Evolutionary conservation across 164 flowering plant genomes (phyloP).

Genomic region (Liriodendron chinense): DNA sequence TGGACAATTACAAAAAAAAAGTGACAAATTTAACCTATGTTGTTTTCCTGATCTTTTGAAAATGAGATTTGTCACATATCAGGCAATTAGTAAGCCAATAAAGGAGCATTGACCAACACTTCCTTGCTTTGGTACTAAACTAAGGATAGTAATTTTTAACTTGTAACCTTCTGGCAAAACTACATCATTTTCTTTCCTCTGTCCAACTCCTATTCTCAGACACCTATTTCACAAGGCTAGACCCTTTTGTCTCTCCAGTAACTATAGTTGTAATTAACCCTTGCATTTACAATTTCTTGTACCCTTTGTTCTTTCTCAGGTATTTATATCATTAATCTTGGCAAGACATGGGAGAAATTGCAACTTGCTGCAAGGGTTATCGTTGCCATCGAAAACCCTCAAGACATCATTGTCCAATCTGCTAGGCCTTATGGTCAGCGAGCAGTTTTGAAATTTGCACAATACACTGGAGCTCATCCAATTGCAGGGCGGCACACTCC

Average conservation of each 20-base stretch:
- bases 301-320: constrained; percentile 33
- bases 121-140: too few relatives aligned
- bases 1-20: too few relatives aligned
- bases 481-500: constrained; percentile 92
- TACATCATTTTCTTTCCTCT: too few relatives aligned
- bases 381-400: constrained; percentile 80
- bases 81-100: too few relatives aligned
- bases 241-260: neutral
- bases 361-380: constrained; percentile 81
- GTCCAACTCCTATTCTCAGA: too few relatives aligned
- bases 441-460: constrained; percentile 83
- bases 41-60: too few relatives aligned
- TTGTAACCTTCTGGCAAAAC: too few relatives aligned
- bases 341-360: constrained; percentile 88
- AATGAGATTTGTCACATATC: too few relatives aligned
- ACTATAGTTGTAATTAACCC: neutral
- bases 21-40: too few relatives aligned
- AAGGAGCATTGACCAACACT: too few relatives aligned
- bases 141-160: too few relatives aligned
- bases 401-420: constrained; percentile 88
- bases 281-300: neutral
- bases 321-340: constrained; percentile 72
- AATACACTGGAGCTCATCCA: constrained; percentile 71
- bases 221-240: constrained; percentile 37
- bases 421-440: constrained; percentile 95